Conservation (phyloP, 1,284 basidiomycete species). For the Polyporus tsugae region DNA sequence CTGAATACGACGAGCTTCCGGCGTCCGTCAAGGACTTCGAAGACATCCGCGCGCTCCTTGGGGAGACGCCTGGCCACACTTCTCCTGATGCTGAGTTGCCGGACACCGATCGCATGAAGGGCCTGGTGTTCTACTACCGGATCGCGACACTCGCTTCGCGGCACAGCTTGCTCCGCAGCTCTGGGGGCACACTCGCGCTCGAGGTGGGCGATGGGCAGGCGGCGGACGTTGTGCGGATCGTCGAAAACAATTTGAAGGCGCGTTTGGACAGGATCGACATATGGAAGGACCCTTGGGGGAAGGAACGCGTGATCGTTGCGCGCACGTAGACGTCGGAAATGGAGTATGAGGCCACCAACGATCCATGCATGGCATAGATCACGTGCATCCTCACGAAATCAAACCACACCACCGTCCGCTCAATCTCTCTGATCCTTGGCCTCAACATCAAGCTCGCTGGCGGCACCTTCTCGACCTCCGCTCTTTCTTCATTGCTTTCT, state of each 20-base stretch:
- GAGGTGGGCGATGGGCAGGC: slow-evolving; percentile 86
- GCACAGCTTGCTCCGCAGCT: slow-evolving; percentile 52
- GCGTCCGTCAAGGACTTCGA: slow-evolving; percentile 80
- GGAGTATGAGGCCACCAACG: neutral
- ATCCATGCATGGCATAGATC: neutral
- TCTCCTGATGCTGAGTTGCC: slow-evolving; percentile 11
- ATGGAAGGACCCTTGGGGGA: slow-evolving; percentile 83
- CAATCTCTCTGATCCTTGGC: neutral
- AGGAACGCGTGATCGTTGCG: slow-evolving; percentile 69
- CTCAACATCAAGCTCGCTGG: neutral
- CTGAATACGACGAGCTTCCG: slow-evolving; percentile 72
- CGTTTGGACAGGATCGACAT: slow-evolving; percentile 61
- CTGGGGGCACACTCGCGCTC: slow-evolving; percentile 69
- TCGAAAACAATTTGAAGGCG: slow-evolving; percentile 49
- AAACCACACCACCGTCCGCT: neutral
- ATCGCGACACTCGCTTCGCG: slow-evolving; percentile 68
- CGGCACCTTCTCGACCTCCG: neutral
- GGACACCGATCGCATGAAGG: slow-evolving; percentile 50
- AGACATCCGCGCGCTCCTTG: slow-evolving; percentile 82
- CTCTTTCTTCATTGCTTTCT: neutral
- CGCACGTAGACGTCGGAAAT: neutral
- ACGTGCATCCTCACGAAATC: neutral
- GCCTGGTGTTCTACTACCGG: slow-evolving; percentile 80
- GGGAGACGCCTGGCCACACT: slow-evolving; percentile 51
- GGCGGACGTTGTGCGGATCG: slow-evolving; percentile 62